These are phyloP conservation scores for Aspergillus amoenus DNA, from an alignment of 2,329 filamentous ascomycete genomes.

Conservation along the genomic window DNA sequence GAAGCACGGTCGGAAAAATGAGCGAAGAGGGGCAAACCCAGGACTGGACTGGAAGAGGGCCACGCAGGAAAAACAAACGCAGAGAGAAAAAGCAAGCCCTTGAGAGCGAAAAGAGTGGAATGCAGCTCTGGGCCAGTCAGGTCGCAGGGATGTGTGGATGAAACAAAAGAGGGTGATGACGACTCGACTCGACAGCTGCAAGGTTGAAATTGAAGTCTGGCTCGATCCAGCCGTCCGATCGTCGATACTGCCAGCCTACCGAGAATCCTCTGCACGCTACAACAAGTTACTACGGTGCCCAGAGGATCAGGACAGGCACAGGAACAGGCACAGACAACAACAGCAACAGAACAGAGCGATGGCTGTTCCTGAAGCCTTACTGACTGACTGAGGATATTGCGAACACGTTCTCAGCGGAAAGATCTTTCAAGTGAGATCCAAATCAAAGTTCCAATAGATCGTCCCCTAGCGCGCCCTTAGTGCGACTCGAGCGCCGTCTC, in stretches of 20 bases:
- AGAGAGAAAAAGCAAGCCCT: not conserved
- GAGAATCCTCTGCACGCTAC: too few species aligned
- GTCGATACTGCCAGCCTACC: not conserved
- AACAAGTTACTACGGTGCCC: too few species aligned
- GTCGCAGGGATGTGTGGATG: not conserved
- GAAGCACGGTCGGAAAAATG: not conserved
- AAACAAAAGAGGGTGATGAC: not conserved
- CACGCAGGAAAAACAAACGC: not conserved
- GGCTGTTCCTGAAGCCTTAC: not conserved
- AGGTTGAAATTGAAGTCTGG: not conserved
- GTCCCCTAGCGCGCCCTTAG: conserved; percentile 9
- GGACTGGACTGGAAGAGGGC: not conserved
- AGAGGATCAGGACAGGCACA: too few species aligned
- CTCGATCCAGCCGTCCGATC: conserved; percentile 1
- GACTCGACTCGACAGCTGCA: not conserved
- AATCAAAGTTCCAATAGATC: conserved; percentile 14
- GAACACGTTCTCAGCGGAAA: too few species aligned
- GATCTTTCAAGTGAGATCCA: not conserved
- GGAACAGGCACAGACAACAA: too few species aligned
- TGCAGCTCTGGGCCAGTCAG: not conserved
- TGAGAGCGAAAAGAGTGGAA: not conserved
- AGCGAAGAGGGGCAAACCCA: not conserved
- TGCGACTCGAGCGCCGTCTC: not conserved
- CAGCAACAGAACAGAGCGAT: too few species aligned
- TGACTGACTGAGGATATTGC: not conserved